Evolutionary conservation across 148 eudicot genomes (phyloP).

Genomic region (Camellia japonica): DNA sequence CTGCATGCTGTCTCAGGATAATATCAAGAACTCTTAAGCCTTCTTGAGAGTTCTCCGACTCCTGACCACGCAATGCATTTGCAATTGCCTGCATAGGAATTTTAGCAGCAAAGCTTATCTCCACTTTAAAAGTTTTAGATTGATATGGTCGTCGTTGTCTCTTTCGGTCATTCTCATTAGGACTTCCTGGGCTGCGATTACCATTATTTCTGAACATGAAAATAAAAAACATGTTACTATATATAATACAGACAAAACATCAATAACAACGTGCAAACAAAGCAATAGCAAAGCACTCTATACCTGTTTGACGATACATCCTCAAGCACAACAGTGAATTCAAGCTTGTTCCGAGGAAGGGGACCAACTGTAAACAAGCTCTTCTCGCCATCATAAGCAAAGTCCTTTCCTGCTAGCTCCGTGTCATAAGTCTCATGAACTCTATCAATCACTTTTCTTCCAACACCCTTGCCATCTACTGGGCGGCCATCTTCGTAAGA

Average conservation of each 20-base stretch:
- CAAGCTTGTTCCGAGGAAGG: slow-evolving; percentile 25
- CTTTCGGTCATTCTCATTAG: slow-evolving; percentile 36
- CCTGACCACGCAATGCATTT: slow-evolving; percentile 48
- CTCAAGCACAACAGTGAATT: slow-evolving; percentile 26
- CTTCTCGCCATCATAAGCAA: slow-evolving; percentile 34
- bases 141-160: slow-evolving; percentile 29
- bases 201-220: slow-evolving; percentile 29
- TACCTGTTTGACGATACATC: slow-evolving; percentile 35
- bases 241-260: no score
- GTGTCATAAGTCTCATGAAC: slow-evolving; percentile 27
- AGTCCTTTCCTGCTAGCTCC: slow-evolving; percentile 28
- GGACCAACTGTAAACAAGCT: slow-evolving; percentile 44
- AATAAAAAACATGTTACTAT: background rate
- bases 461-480: slow-evolving; percentile 47
- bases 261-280: background rate
- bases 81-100: slow-evolving; percentile 51
- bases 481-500: slow-evolving; percentile 46
- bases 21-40: slow-evolving; percentile 56
- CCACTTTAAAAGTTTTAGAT: slow-evolving; percentile 43
- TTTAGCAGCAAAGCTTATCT: slow-evolving; percentile 42
- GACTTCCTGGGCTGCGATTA: slow-evolving; percentile 26
- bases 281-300: background rate
- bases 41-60: slow-evolving; percentile 49
- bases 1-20: slow-evolving; percentile 53
- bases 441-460: slow-evolving; percentile 35